Evolutionary conservation across 129 eudicot genomes (phyloP).

Genomic region (Daucus carota): DNA sequence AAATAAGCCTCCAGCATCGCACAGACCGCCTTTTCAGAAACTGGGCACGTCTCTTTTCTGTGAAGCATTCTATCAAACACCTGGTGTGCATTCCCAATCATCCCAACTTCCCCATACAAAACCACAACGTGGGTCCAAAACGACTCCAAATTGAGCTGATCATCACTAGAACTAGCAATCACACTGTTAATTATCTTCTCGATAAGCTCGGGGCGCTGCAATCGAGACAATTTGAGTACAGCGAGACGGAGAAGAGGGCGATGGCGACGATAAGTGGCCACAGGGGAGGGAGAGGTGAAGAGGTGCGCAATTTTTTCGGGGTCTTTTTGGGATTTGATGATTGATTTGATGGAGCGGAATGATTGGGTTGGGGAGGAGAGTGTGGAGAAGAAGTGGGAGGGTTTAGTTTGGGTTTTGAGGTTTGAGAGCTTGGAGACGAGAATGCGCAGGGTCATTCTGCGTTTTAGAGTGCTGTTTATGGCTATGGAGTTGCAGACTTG

Average conservation of each 20-base stretch:
- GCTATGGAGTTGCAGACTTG: too few relatives aligned
- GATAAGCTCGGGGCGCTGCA: conserved; percentile 34
- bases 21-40: conserved; percentile 38
- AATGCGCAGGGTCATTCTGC: neutral
- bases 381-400: conserved; percentile 16
- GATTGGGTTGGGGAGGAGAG: conserved; percentile 26
- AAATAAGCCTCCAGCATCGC: conserved; percentile 36
- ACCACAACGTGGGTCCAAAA: conserved; percentile 36
- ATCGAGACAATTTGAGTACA: conserved; percentile 30
- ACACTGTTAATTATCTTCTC: conserved; percentile 25
- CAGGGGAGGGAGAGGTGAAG: conserved; percentile 27
- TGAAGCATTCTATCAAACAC: conserved; percentile 37
- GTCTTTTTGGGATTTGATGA: conserved; percentile 30
- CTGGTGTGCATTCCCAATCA: conserved; percentile 43
- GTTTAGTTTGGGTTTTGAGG: conserved; percentile 9
- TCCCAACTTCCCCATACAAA: conserved; percentile 40
- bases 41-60: conserved; percentile 5
- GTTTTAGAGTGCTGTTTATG: neutral
- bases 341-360: conserved; percentile 31
- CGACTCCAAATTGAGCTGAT: conserved; percentile 30
- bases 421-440: conserved; percentile 20
- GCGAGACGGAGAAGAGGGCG: conserved; percentile 35
- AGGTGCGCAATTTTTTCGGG: conserved; percentile 34
- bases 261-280: conserved; percentile 35
- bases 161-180: conserved; percentile 13